Conservation (phyloP, 2,329 filamentous ascomycete genomes). For the Tolypocladium tropicale region DNA sequence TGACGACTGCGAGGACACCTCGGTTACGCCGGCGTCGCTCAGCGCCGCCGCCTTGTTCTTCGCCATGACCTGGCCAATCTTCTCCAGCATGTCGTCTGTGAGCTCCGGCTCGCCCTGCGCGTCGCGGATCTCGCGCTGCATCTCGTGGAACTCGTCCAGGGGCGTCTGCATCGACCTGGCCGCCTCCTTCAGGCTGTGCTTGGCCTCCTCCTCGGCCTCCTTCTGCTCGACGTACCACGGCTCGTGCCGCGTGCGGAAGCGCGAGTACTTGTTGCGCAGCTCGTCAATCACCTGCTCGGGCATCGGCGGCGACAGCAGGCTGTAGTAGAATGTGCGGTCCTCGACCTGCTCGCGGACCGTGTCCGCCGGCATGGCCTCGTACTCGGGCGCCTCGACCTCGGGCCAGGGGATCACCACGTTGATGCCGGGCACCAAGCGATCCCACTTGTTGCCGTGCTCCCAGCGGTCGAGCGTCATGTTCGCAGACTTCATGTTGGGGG, state of each 20-base stretch:
- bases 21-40: constrained; percentile 25
- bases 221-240: constrained; percentile 58
- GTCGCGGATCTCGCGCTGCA: constrained; percentile 39
- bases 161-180: constrained; percentile 39
- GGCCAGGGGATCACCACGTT: constrained; percentile 73
- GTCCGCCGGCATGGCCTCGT: constrained; percentile 51
- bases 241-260: constrained; percentile 73
- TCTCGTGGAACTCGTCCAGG: constrained; percentile 48
- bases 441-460: constrained; percentile 31
- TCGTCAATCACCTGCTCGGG: constrained; percentile 73
- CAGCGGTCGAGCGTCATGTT: constrained; percentile 31
- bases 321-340: constrained; percentile 66
- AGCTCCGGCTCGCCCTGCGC: constrained; percentile 45
- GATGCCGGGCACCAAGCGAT: constrained; percentile 57
- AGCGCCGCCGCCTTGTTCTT: constrained; percentile 35
- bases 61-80: constrained; percentile 52
- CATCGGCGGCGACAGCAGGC: constrained; percentile 67
- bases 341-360: constrained; percentile 71
- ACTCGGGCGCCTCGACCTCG: constrained; percentile 34
- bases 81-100: constrained; percentile 48
- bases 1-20: constrained; percentile 14
- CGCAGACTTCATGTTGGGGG: constrained; percentile 33
- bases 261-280: constrained; percentile 71
- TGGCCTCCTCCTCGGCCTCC: constrained; percentile 43
- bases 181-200: constrained; percentile 23